phyloP scores from a whole-genome alignment of 2,329 filamentous ascomycete genomes.

The Colletotrichum euphorbiae region DNA sequence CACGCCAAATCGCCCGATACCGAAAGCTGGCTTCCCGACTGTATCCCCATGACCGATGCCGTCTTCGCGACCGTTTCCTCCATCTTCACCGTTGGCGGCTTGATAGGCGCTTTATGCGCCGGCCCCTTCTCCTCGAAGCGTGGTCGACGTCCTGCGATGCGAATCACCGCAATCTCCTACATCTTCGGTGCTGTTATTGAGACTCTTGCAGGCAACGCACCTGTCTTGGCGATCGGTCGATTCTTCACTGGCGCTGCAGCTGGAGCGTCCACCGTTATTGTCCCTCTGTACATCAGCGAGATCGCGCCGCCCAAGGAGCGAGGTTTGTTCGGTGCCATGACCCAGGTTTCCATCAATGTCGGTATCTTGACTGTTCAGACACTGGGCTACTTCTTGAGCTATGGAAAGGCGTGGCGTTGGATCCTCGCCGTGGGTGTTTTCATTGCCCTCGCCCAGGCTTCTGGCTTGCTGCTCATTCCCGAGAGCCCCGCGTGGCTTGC shows the following conservation, averaged over 20 bases:
- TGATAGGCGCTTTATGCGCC: slow-evolving; percentile 83
- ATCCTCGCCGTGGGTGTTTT: slow-evolving; percentile 80
- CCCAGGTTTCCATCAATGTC: slow-evolving; percentile 92
- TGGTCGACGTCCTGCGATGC: slow-evolving; percentile 82
- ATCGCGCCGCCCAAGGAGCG: slow-evolving; percentile 80
- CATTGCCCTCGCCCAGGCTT: slow-evolving; percentile 74
- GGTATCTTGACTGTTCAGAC: slow-evolving; percentile 88
- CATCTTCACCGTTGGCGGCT: slow-evolving; percentile 89
- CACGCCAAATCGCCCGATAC: slow-evolving; percentile 43
- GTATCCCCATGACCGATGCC: slow-evolving; percentile 86
- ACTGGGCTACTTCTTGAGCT: slow-evolving; percentile 88
- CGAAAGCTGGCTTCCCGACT: slow-evolving; percentile 70
- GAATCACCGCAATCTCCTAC: slow-evolving; percentile 81
- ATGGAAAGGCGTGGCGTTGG: slow-evolving; percentile 82
- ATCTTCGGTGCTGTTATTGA: slow-evolving; percentile 80
- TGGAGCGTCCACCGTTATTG: slow-evolving; percentile 90
- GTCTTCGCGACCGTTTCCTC: slow-evolving; percentile 90
- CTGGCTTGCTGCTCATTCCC: slow-evolving; percentile 80
- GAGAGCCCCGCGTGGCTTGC: slow-evolving; percentile 93
- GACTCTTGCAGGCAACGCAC: slow-evolving; percentile 75
- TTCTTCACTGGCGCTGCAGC: slow-evolving; percentile 86
- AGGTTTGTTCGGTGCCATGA: slow-evolving; percentile 86
- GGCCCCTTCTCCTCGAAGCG: slow-evolving; percentile 82
- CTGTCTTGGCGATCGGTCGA: slow-evolving; percentile 77
- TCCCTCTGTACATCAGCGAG: slow-evolving; percentile 95